Conservation (phyloP, 2,329 filamentous ascomycete genomes). For the Aaosphaeria pasadenensis region DNA sequence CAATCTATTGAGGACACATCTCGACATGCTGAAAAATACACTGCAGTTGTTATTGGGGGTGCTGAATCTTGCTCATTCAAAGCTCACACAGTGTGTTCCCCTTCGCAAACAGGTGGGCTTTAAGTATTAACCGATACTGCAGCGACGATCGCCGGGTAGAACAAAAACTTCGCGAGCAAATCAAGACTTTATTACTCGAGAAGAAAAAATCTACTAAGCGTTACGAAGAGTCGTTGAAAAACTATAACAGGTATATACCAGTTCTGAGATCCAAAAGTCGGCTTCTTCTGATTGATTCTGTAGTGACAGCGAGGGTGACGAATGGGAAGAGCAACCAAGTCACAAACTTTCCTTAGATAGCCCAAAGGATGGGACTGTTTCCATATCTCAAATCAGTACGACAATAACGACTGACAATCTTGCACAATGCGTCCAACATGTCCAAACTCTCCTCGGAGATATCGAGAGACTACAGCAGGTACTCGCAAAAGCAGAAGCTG, state of each 20-base stretch:
- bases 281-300: background rate
- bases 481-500: constrained; percentile 39
- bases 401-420: constrained; percentile 16
- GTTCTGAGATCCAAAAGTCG: background rate
- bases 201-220: constrained; percentile 20
- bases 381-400: constrained; percentile 10
- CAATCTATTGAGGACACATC: constrained; percentile 22
- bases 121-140: background rate
- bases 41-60: constrained; percentile 27
- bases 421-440: constrained; percentile 20
- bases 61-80: constrained; percentile 22
- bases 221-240: constrained; percentile 23
- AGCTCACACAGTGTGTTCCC: constrained; percentile 14
- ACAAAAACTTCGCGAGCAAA: constrained; percentile 21
- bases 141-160: constrained; percentile 21
- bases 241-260: constrained; percentile 1
- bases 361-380: background rate
- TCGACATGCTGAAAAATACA: constrained; percentile 30
- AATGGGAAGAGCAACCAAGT: constrained; percentile 2
- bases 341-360: too few relatives aligned
- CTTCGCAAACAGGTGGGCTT: background rate
- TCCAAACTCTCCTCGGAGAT: constrained; percentile 17
- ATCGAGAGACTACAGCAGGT: constrained; percentile 19
- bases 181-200: constrained; percentile 18
- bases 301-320: constrained; percentile 3